Conservation (phyloP, 2,329 filamentous ascomycete genomes). For the Periconia digitata region DNA sequence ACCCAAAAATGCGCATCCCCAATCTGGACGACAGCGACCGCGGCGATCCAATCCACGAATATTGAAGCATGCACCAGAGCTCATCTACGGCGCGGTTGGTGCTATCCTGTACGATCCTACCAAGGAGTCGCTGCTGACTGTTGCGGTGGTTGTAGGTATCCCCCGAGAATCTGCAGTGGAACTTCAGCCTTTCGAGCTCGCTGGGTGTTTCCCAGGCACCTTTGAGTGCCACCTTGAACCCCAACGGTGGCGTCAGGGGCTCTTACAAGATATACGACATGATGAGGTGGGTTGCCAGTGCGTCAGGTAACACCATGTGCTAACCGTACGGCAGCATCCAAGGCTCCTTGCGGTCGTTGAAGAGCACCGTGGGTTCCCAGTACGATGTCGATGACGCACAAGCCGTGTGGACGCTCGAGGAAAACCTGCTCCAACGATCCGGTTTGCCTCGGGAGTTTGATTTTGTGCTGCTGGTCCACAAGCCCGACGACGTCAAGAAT, state of each 20-base stretch:
- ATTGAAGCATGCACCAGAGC: slow-evolving; percentile 53
- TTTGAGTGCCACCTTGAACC: slow-evolving; percentile 45
- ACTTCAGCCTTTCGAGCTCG: slow-evolving; percentile 50
- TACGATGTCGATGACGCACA: slow-evolving; percentile 49
- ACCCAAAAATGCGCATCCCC: not conserved
- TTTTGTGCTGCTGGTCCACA: slow-evolving; percentile 53
- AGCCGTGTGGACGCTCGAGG: slow-evolving; percentile 54
- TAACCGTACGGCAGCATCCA: slow-evolving; percentile 41
- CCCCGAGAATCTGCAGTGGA: slow-evolving; percentile 53
- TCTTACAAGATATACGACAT: slow-evolving; percentile 52
- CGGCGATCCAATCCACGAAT: slow-evolving; percentile 43
- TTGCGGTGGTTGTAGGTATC: slow-evolving; percentile 21
- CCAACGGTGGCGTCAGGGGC: slow-evolving; percentile 44
- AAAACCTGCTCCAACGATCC: slow-evolving; percentile 52
- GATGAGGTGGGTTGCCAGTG: slow-evolving; percentile 31
- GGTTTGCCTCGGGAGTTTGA: slow-evolving; percentile 56
- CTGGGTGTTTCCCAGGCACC: slow-evolving; percentile 51
- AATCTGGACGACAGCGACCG: slow-evolving; percentile 14
- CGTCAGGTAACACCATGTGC: not conserved
- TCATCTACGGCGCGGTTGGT: slow-evolving; percentile 49
- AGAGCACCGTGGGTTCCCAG: slow-evolving; percentile 35
- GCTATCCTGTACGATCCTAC: not conserved
- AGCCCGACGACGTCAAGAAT: slow-evolving; percentile 44
- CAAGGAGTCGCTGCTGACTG: not conserved
- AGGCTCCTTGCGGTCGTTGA: slow-evolving; percentile 48